Evolutionary conservation across 2,329 filamentous ascomycete genomes (phyloP), one percentile per base, ranked within the genome.

Genomic region (Metarhizium guizhouense): DNA sequence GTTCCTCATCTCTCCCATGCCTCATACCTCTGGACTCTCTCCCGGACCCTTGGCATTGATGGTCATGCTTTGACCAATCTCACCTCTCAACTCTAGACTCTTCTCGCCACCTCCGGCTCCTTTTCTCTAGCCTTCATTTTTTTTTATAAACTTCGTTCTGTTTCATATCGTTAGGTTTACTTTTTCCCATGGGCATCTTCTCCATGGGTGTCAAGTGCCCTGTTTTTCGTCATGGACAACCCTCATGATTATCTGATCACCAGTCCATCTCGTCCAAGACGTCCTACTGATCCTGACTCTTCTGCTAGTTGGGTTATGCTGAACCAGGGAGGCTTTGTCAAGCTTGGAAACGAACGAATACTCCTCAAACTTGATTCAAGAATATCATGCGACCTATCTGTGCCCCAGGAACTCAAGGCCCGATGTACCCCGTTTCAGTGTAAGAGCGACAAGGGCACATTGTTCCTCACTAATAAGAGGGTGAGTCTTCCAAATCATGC

Each of bases 261-360:
- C 57, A 68, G 64, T 61, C 66, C 65, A 60, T 61, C 67, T 59
- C 63, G 63, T 60, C 60, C 66, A 51, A 65, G 68, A 61, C 65
- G 67, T 60, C 64, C 63, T 55, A 67, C 70, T 57, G 71, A 80
- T 67, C 74, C 79, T 83, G 73, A 83, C 74, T 74, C 81, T 68
- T 70, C 70, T 63, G 70, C 74, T 67, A 84, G 81, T 65, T 96
- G 93, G 93, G 93, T 96, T 49, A 96, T 96, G 92, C 84, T 95
- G 66, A 84, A 87, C 67, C 82, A 87, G 67, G 77, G 79, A 62
- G 84, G 86, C 57, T 94, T 96, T 72, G 86, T 95, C 67, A 89
- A 87, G 66, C 82, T 96, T 50, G 88, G 89, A 48, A 85, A 87
- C 68, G 93, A 97, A 75, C 85, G 85, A 63, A 85, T 90, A 59